phyloP scores from a whole-genome alignment of 805 yeast species.

The Hyphopichia homilentoma region DNA sequence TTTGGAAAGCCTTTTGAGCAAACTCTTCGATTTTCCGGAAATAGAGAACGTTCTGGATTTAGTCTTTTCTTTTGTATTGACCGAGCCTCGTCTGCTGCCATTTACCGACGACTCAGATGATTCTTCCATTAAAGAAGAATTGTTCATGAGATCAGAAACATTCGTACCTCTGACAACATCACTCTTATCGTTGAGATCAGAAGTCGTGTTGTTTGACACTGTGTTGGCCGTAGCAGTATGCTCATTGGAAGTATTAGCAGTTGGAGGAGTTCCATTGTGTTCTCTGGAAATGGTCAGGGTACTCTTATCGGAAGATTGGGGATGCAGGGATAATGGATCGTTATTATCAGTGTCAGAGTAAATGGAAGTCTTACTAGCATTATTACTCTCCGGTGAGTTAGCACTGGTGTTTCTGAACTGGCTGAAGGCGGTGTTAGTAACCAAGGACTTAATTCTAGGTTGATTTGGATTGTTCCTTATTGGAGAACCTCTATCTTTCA shows the following conservation, averaged over 20 bases:
- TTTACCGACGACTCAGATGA: neutral
- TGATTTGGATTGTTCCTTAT: constrained; percentile 10
- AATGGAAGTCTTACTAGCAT: constrained; percentile 3
- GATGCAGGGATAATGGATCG: neutral
- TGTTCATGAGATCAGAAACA: neutral
- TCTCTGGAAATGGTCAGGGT: constrained; percentile 8
- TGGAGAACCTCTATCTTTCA: constrained; percentile 8
- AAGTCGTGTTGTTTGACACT: constrained; percentile 4
- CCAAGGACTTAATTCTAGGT: constrained; percentile 22
- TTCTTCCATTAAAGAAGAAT: neutral
- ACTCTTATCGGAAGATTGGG: constrained; percentile 10
- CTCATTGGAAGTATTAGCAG: constrained; percentile 12
- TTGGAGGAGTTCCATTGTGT: constrained; percentile 12
- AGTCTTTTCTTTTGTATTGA: constrained; percentile 9
- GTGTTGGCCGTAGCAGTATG: too few species aligned
- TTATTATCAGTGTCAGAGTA: constrained; percentile 1
- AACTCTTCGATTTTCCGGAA: constrained; percentile 23
- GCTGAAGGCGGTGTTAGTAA: constrained; percentile 34
- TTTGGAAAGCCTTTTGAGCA: constrained; percentile 33
- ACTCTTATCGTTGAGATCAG: neutral
- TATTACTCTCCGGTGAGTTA: neutral
- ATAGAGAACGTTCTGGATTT: constrained; percentile 21
- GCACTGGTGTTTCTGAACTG: constrained; percentile 22
- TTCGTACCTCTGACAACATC: constrained; percentile 1
- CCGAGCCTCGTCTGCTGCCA: constrained; percentile 2